Base-by-base conservation (phyloP, 2,329 filamentous ascomycete genomes). In the Ophioceras dolichostomum region DNA sequence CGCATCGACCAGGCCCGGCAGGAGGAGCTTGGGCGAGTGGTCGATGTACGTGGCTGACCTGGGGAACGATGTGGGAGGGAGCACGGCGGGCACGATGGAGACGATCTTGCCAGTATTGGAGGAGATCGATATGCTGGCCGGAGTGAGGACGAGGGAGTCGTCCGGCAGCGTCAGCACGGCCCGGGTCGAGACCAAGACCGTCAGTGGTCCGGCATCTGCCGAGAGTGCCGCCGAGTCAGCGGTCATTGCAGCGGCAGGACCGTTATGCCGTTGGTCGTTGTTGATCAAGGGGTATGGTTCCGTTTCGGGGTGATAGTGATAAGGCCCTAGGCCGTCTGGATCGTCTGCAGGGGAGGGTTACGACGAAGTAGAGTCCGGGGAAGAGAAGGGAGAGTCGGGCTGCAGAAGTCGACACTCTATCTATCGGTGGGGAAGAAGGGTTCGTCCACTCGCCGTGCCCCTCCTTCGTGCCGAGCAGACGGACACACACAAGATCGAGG, bases 1-100 rank as follows among this genome's bases (percentile, higher is more conserved):
- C 26, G 91, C 89, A 57, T 98, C 91, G 14, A 98, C 89, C 21
- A 98, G 68, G 16, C 91, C 91, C 0, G 91, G 91, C 24, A 96
- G 70, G 28, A 98, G 67, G 33, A 96, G 70, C 58, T 80, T 73
- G 10, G 89, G 86, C 17, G 83, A 85, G 61, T 94, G 79, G 65
- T 98, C 80, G 47, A 75, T 70, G 59, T 96, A 96, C 5, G 69
- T 67, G 7, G 80, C 78, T 28, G 73, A 76, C 0, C 68, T 53
- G 1, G 87, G 81, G 56, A 96, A 95, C 30, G 76, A 71, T 5
- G 74, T 72, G n/a, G 62, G 55, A 1, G 86, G 83, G n/a, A 94
- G 68, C 36, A 95, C 68, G 19, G 73, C 71, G 39, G 82, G 73
- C 45, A 79, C 74, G 43, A 94, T 73, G 3, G 79, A 76, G 32